phyloP scores from a whole-genome alignment of 768 basidiomycete species.

The Tremella yokohamensis region DNA sequence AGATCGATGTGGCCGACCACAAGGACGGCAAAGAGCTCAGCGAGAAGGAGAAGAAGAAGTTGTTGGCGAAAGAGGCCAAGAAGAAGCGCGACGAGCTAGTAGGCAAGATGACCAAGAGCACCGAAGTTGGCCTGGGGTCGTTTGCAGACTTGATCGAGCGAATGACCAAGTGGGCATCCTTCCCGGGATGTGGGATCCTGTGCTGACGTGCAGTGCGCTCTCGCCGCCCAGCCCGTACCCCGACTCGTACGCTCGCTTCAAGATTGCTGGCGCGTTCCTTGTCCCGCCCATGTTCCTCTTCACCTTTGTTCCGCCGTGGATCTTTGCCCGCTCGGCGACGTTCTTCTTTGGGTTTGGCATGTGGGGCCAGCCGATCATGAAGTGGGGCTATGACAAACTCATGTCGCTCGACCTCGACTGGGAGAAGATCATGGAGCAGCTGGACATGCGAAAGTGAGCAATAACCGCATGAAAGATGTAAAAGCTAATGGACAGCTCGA shows the following conservation, averaged over 20 bases:
- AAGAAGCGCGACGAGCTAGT: constrained; percentile 51
- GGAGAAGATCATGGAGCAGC: constrained; percentile 37
- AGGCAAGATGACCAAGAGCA: constrained; percentile 48
- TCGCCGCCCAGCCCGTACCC: constrained; percentile 51
- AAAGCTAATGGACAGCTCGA: constrained; percentile 35
- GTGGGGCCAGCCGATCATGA: constrained; percentile 52
- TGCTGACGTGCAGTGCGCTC: constrained; percentile 42
- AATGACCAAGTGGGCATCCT: constrained; percentile 48
- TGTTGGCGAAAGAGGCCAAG: constrained; percentile 47
- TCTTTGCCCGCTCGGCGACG: constrained; percentile 47
- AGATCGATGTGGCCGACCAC: constrained; percentile 3
- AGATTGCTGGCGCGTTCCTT: constrained; percentile 50
- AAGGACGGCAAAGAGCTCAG: constrained; percentile 20
- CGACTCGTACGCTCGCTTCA: constrained; percentile 47
- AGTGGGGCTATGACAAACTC: constrained; percentile 38
- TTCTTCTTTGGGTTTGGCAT: constrained; percentile 51
- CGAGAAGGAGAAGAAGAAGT: constrained; percentile 45
- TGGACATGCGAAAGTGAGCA: constrained; percentile 52
- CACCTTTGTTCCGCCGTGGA: constrained; percentile 48
- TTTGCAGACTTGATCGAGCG: constrained; percentile 51
- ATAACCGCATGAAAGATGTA: not conserved
- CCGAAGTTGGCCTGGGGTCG: constrained; percentile 49
- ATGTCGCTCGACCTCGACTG: constrained; percentile 52
- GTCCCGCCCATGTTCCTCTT: constrained; percentile 46
- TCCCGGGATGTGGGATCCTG: not conserved